A percentile compares a stretch with the other conserved stretches of the same genome.
Conservation (phyloP, 1,284 basidiomycete genomes). For the Ganoderma sinense region DNA sequence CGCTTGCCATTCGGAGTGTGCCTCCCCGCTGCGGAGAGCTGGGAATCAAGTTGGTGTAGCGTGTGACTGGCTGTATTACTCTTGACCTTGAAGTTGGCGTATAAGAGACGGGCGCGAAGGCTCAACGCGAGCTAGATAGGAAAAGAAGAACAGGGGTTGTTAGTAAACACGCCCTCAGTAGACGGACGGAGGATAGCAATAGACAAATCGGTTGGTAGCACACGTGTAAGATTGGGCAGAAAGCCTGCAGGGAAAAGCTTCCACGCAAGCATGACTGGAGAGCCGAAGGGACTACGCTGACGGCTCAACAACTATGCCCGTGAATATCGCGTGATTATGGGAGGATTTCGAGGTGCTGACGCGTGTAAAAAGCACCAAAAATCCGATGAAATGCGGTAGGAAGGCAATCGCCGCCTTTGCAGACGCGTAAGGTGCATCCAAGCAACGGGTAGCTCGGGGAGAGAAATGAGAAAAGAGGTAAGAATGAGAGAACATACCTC, state of each 20-base stretch:
- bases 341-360: neutral
- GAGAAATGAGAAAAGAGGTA: slow-evolving; percentile 9
- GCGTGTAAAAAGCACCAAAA: slow-evolving; percentile 11
- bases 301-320: neutral
- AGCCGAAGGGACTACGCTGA: slow-evolving; percentile 1
- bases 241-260: slow-evolving; percentile 31
- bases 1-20: slow-evolving; percentile 47
- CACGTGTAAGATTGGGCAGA: slow-evolving; percentile 20
- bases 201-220: neutral
- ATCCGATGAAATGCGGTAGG: neutral
- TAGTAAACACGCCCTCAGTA: slow-evolving; percentile 26
- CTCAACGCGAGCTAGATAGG: slow-evolving; percentile 72
- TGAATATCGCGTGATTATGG: slow-evolving; percentile 6
- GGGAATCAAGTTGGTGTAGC: slow-evolving; percentile 73
- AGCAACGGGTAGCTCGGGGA: neutral
- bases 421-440: neutral
- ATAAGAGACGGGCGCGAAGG: slow-evolving; percentile 76
- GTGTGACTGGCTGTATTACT: slow-evolving; percentile 72
- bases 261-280: slow-evolving; percentile 11
- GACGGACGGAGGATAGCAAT: neutral
- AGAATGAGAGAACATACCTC: slow-evolving; percentile 59
- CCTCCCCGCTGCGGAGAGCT: slow-evolving; percentile 36
- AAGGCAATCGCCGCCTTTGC: neutral
- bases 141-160: slow-evolving; percentile 47
- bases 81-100: slow-evolving; percentile 82